Percentiles rank a stretch among this genome's conserved stretches.
Evolutionary conservation across 192 early-diverging fungal genomes (phyloP).

Genomic region (Geranomyces michiganensis): DNA sequence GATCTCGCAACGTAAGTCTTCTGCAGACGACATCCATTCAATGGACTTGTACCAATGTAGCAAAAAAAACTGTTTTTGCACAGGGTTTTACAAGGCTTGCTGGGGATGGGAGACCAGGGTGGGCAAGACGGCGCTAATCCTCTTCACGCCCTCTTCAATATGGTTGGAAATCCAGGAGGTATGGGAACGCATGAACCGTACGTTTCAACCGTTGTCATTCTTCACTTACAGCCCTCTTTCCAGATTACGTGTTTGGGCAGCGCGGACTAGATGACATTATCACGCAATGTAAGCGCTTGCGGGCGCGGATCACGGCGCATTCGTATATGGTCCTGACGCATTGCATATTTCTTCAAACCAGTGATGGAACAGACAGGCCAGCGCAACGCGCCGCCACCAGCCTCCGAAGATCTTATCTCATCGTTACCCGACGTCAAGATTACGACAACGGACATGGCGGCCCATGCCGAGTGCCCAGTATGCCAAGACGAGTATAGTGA

Average conservation of each 20-base stretch:
- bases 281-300: conserved; percentile 54
- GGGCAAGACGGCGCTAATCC: conserved; percentile 6
- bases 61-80: background rate
- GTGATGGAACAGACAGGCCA: conserved; percentile 48
- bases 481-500: conserved; percentile 83
- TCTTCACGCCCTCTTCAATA: conserved; percentile 36
- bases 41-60: background rate
- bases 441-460: conserved; percentile 53
- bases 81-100: conserved; percentile 19
- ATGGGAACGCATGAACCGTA: too few species aligned
- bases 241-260: conserved; percentile 87
- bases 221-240: too few species aligned
- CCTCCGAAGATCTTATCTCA: conserved; percentile 74
- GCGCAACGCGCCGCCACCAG: conserved; percentile 78
- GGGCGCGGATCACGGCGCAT: background rate
- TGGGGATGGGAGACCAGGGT: conserved; percentile 1
- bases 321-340: background rate
- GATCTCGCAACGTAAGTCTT: conserved; percentile 28
- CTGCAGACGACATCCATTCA: background rate
- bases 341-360: background rate
- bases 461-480: conserved; percentile 78
- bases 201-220: too few species aligned
- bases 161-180: conserved; percentile 48
- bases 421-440: conserved; percentile 62
- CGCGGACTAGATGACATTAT: conserved; percentile 87